Base-by-base conservation (phyloP, 768 basidiomycete genomes). In the Clathrus columnatus region DNA sequence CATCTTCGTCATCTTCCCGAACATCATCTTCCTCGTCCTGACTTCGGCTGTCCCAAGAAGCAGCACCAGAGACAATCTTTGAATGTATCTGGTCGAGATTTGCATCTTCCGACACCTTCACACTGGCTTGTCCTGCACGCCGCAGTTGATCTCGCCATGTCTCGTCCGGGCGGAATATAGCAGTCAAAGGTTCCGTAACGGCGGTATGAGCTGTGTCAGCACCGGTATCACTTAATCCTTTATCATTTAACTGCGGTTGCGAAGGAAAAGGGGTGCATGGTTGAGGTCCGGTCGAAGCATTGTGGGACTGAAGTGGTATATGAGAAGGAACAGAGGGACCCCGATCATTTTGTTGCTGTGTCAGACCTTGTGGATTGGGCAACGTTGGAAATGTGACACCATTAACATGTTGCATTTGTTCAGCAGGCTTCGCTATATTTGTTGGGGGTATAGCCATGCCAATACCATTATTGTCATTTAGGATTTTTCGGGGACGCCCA, bases 81-180 rank as follows among this genome's bases (percentile, higher is more conserved):
- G 32, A 56, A 63, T 63, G 27, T 53, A 73, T 53, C 70, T 61
- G 41, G 45, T 55, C 41, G 59, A 27, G 24, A 14, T 21, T 41
- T 17, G 14, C 41, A 24, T 46, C 46, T 20, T 24, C 45, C 17
- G 20, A 26, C 4, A 17, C 26, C 23, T 48, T 48, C 28, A 42
- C 29, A 42, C 36, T 44, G 36, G 32, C 43, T 36, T 46, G 36
- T 11, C 55, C 24, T 55, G 56, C 20, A 51, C 45, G 50, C 24
- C 63, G 64, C 59, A 75, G 58, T 49, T 69, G 65, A 32, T 91
- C 89, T 67, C 80, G 84, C 92, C 93, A 97, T 20, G 81, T 82
- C 57, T 85, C 86, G 61, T 93, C 91, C 1, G 92, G 89, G 51
- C 88, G 77, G 71, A 91, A 95, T 55, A 95, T 92, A 10, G 88